phyloP scores from a whole-genome alignment of 2,329 filamentous ascomycete species.

The Pochonia chlamydosporia region DNA sequence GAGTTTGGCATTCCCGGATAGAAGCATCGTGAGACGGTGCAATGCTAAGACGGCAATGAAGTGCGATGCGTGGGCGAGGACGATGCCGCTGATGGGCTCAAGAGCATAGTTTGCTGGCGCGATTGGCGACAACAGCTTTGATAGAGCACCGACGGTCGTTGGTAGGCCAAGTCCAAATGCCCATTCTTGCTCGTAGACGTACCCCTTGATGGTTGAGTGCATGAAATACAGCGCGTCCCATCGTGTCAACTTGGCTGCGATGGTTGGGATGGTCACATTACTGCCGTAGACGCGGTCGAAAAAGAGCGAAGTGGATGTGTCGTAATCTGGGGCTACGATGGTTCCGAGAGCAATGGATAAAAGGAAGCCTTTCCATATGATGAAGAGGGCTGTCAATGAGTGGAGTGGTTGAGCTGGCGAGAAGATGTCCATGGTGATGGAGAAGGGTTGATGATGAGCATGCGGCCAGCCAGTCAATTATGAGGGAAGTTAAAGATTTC shows the following conservation, averaged over 20 bases:
- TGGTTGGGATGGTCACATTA: constrained; percentile 33
- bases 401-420: background rate
- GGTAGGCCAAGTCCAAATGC: constrained; percentile 60
- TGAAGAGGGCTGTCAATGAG: constrained; percentile 36
- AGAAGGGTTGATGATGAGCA: too few relatives aligned
- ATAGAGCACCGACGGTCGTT: constrained; percentile 28
- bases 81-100: constrained; percentile 53
- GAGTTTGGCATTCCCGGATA: constrained; percentile 48
- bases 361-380: constrained; percentile 61
- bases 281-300: constrained; percentile 27
- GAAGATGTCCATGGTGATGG: background rate
- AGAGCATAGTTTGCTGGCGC: constrained; percentile 13
- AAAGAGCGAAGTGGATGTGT: constrained; percentile 63
- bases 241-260: constrained; percentile 57
- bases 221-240: constrained; percentile 82
- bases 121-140: constrained; percentile 21
- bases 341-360: constrained; percentile 52
- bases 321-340: constrained; percentile 58
- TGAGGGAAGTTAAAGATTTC: too few relatives aligned
- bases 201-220: constrained; percentile 54
- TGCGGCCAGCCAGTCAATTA: too few relatives aligned
- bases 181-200: constrained; percentile 79
- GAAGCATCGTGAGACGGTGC: constrained; percentile 55
- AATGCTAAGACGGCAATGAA: constrained; percentile 68
- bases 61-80: constrained; percentile 69